A percentile compares a stretch with the other conserved stretches of the same genome.
Evolutionary conservation across 306 rosid species (phyloP).

Genomic region (Mimosa pudica): DNA sequence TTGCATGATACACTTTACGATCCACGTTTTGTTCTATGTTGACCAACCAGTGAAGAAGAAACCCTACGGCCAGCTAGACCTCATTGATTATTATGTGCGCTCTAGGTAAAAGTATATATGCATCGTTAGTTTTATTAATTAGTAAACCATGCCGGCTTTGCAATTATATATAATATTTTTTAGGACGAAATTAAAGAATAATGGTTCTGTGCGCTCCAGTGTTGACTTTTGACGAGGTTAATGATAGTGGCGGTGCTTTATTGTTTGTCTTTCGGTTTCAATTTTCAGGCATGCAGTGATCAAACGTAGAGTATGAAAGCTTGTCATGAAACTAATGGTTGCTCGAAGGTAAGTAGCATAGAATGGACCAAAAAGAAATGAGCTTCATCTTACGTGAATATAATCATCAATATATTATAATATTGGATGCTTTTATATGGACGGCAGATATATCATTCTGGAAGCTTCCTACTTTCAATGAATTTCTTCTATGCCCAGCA

Average conservation of each 20-base stretch:
- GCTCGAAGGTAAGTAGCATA: not conserved
- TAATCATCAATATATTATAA: not conserved
- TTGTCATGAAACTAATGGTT: conserved; percentile 27
- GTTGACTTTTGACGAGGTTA: not conserved
- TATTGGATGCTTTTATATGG: conserved; percentile 22
- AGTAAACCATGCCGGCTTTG: not conserved
- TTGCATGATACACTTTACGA: conserved; percentile 27
- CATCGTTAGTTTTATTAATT: not conserved
- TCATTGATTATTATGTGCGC: conserved; percentile 21
- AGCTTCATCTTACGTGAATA: not conserved
- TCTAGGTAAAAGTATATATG: conserved; percentile 4
- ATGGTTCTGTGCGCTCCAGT: conserved; percentile 37
- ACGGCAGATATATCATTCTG: conserved; percentile 34
- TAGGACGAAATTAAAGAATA: conserved; percentile 16
- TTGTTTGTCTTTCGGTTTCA: not conserved
- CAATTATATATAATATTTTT: not conserved
- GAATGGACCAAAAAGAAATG: conserved; percentile 3
- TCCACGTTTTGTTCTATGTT: conserved; percentile 41
- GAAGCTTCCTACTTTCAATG: conserved; percentile 27
- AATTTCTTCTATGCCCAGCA: not conserved
- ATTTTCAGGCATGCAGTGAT: conserved; percentile 22
- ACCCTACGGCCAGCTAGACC: conserved; percentile 30
- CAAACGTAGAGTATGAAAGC: conserved; percentile 3
- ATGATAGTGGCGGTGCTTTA: not conserved
- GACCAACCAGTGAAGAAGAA: conserved; percentile 41